Evolutionary conservation across 805 yeast species (phyloP), one percentile per base, ranked within the genome.

Genomic region (Blastobotrys terrestris): DNA sequence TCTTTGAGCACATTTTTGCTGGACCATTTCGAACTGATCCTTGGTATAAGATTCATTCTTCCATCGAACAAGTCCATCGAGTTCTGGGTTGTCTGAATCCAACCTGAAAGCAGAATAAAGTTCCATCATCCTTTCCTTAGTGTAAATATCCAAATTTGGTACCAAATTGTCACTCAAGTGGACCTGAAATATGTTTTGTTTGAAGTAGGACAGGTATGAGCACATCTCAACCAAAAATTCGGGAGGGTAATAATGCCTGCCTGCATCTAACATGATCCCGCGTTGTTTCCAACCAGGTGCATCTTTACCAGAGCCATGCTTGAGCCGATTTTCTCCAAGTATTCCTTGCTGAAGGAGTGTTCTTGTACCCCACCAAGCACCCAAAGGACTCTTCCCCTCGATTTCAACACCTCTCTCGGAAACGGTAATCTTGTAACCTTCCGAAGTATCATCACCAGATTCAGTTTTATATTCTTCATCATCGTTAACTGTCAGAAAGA

Each of bases 301-400:
- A 26, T 49, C 51, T 5, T 15, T 16, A 15, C 51, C 51, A 14
- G 21, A 18, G 18, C 51, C 51, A 16, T 16, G 20, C 6, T 4
- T 13, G 14, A 49, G 6, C 6, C 15, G 14, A 20, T 21, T 22
- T 19, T 43, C 18, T 3, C 11, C 18, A 5, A 49, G 39, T 3
- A 40, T 13, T 3, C 39, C 48, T 26, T 49, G 51, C 19, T 49
- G 51, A 26, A 49, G 46, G 16, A 49, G 18, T 7, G 51, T 39
- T 40, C 51, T 18, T 3, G 51, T 49, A 13, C 31, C 51, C 51
- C 51, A 49, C 44, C 39, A 49, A 16, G 40, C 18, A 6, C 51
- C 51, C 46, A 49, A 43, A 4, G 51, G 51, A 16, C 51, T 49
- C 13, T 52, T 50, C 4, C 51, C 51, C 6, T 52, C 26, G 15